These are phyloP conservation scores for Schwanniomyces occidentalis DNA, from an alignment of 805 yeast species.

Conservation along the genomic window DNA sequence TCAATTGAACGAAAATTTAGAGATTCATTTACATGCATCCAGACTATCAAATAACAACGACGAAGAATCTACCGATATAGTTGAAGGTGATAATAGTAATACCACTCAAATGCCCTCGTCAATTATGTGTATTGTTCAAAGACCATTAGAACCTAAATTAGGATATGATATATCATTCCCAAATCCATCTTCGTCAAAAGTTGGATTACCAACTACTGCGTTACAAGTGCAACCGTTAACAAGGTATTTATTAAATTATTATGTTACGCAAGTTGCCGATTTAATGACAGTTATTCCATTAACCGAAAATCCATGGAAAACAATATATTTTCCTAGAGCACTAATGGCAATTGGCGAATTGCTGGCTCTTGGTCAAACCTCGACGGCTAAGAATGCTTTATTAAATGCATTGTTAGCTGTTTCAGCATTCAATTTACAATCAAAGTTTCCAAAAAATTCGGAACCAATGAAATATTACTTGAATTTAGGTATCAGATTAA, in stretches of 20 bases:
- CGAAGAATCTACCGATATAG: slow-evolving; percentile 31
- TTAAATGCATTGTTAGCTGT: slow-evolving; percentile 80
- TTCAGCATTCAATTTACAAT: slow-evolving; percentile 76
- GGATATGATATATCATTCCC: slow-evolving; percentile 41
- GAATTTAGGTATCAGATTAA: slow-evolving; percentile 69
- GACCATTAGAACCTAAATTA: slow-evolving; percentile 40
- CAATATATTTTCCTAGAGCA: slow-evolving; percentile 83
- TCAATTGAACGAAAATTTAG: slow-evolving; percentile 36
- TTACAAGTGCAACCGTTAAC: slow-evolving; percentile 68
- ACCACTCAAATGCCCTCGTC: slow-evolving; percentile 51
- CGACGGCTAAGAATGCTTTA: slow-evolving; percentile 74
- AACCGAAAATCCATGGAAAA: slow-evolving; percentile 84
- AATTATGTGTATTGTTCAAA: slow-evolving; percentile 51
- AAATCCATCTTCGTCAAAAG: slow-evolving; percentile 14
- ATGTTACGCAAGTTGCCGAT: slow-evolving; percentile 75
- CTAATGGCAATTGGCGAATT: slow-evolving; percentile 80
- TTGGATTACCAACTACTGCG: slow-evolving; percentile 57
- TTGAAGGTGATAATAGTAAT: slow-evolving; percentile 32
- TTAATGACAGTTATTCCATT: slow-evolving; percentile 70
- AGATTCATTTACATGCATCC: slow-evolving; percentile 46
- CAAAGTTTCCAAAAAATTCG: slow-evolving; percentile 67
- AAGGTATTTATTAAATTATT: slow-evolving; percentile 69
- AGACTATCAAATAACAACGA: slow-evolving; percentile 20
- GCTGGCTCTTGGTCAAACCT: slow-evolving; percentile 68
- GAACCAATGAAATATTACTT: slow-evolving; percentile 66